Base-by-base conservation (phyloP, 23 red algal genomes). In the Cyanidioschyzon merolae region DNA sequence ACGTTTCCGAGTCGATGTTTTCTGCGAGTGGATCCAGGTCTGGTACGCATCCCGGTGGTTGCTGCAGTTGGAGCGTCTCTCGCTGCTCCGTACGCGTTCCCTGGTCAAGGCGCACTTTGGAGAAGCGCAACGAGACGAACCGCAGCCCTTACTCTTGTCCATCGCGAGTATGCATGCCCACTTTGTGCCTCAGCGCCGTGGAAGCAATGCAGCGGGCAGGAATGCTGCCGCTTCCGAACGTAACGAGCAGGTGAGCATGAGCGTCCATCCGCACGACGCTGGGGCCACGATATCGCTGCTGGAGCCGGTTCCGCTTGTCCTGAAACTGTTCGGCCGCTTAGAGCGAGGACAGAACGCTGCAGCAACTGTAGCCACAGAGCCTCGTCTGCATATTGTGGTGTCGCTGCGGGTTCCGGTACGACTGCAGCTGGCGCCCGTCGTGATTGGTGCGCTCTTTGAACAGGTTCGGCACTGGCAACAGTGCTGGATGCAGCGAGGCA, bases 21-120 rank as follows among this genome's bases (percentile, higher is more conserved):
- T 17, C n/a, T 71, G 63, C 30, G n/a, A 71, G 7, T 71, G 63
- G 63, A 35, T 71, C 7, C 63, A 71, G 21, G 29, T 71, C n/a
- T 3, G 21, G 63, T 71, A 71, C 30, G 21, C n/a, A 25, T 7
- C 7, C 2, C 63, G 32, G 12, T 35, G 21, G 63, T 27, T 71
- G 63, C 3, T 71, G 16, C 12, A 32, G 12, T 3, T 35, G n/a
- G 63, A 71, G 63, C 45, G 45, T 54, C 45, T 54, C 45, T 54
- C 45, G 45, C 45, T 54, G 45, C 12, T 54, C 45, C 45, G 45
- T 15, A 54, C 45, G 45, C 45, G 12, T n/a, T n/a, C n/a, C n/a
- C n/a, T n/a, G n/a, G n/a, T n/a, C n/a, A n/a, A n/a, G n/a, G n/a
- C n/a, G n/a, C n/a, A n/a, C n/a, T n/a, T n/a, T n/a, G n/a, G n/a